Evolutionary conservation across 208 protist species (phyloP), one percentile per base, ranked within the genome.

Genomic region (Trypanosoma platydactyli): DNA sequence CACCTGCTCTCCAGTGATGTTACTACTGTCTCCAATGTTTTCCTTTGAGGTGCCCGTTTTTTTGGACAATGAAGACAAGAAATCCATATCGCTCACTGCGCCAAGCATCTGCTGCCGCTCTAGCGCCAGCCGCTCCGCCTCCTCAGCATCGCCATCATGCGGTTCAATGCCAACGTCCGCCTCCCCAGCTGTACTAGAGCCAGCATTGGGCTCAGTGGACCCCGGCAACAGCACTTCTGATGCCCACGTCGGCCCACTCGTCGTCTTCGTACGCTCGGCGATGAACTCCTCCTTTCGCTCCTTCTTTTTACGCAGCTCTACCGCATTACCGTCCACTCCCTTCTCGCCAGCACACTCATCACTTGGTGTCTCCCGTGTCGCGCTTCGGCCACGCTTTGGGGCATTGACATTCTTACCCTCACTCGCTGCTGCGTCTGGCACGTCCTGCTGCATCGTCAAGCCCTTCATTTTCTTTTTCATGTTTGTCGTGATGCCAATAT

Each of bases 71-170:
- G 60, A 68, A 24, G 82, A 53, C 4, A 96, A 70, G 55, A 96
- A 96, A 65, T 91, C 90, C 73, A 88, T 79, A 45, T 96, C 90
- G 54, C 77, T 84, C 40, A 96, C 83, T 9, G 68, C 64, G 1
- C 85, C 86, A 12, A 96, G 73, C 42, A 64, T 67, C 64, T 87
- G 71, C 69, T 95, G 89, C 57, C 79, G 71, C 51, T 68, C 77
- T 45, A 88, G 57, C 11, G 81, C 80, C 2, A 22, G 53, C 42
- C 24, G 18, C 53, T 74, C 61, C 20, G 15, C 62, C 35, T 58
- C 18, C 7, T 75, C 35, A 54, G 58, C 77, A 29, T 45, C 53
- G 15, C 57, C 52, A 22, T 20, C 29, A 25, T 22, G 54, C 1
- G 68, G 68, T 50, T 68, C 61, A 18, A 29, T 38, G 1, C 27